Percentiles rank a stretch among this genome's conserved stretches.
Evolutionary conservation across 305 asterid species (phyloP).

Genomic region (Fraxinus paxiana): DNA sequence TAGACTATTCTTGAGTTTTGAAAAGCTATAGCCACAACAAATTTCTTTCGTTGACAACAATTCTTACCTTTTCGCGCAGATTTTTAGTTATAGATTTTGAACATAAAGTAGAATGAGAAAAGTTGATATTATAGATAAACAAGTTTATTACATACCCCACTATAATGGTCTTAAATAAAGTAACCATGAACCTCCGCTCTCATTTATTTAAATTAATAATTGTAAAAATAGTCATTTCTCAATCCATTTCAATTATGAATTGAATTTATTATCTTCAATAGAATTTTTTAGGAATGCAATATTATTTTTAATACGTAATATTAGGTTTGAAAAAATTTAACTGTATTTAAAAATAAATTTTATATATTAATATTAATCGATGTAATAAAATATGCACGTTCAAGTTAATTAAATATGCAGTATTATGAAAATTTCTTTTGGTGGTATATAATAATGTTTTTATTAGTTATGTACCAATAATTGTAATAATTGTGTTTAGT

Average conservation of each 20-base stretch:
- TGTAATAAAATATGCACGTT: background rate
- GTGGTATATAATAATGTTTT: background rate
- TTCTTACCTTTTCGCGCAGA: background rate
- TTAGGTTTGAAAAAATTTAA: too few relatives aligned
- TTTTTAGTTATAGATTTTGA: background rate
- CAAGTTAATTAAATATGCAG: background rate
- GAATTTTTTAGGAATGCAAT: background rate
- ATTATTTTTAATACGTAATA: too few relatives aligned
- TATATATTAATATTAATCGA: too few relatives aligned
- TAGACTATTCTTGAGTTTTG: too few relatives aligned
- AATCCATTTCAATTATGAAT: background rate
- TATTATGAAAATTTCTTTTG: background rate
- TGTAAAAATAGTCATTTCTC: background rate
- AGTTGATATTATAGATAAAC: background rate
- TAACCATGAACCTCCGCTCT: background rate
- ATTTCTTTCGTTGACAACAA: background rate
- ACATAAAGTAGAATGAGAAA: background rate
- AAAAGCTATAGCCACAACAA: background rate
- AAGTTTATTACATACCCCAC: background rate
- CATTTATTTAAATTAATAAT: too few relatives aligned
- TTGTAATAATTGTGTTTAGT: background rate
- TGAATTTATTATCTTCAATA: background rate
- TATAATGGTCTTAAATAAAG: too few relatives aligned
- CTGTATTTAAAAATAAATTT: background rate
- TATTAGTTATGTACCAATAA: background rate